Conservation (phyloP, 2,329 filamentous ascomycete species). For the Sporothrix humicola region DNA sequence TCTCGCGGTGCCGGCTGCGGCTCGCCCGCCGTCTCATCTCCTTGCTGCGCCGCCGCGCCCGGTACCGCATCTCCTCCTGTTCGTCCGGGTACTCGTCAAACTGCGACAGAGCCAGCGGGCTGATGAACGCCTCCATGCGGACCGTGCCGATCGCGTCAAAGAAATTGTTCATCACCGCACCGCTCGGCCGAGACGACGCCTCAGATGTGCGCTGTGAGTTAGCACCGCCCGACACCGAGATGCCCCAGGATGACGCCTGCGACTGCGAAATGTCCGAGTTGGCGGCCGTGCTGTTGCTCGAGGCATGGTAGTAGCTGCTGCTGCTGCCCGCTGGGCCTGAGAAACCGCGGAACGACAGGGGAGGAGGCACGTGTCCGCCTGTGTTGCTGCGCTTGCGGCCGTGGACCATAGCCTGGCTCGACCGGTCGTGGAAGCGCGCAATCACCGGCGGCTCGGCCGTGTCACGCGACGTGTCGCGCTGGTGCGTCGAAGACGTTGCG, state of each 20-base stretch:
- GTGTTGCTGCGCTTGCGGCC: constrained; percentile 90
- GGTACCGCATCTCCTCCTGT: constrained; percentile 56
- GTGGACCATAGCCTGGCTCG: constrained; percentile 60
- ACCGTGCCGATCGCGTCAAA: constrained; percentile 90
- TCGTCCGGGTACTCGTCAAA: constrained; percentile 57
- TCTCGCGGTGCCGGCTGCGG: constrained; percentile 59
- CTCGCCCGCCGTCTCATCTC: constrained; percentile 59
- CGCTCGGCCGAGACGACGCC: constrained; percentile 56
- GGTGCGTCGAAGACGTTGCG: constrained; percentile 46
- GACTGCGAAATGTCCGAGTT: constrained; percentile 62
- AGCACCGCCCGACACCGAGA: constrained; percentile 33
- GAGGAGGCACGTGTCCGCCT: constrained; percentile 72
- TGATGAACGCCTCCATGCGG: constrained; percentile 96
- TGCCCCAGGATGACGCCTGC: constrained; percentile 52
- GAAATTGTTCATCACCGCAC: constrained; percentile 60
- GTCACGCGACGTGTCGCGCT: constrained; percentile 59
- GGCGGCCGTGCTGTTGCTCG: constrained; percentile 63
- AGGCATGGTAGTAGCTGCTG: constrained; percentile 51
- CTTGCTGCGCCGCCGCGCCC: constrained; percentile 60
- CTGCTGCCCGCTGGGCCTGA: constrained; percentile 58
- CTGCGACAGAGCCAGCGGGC: constrained; percentile 56
- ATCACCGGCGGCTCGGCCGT: constrained; percentile 75
- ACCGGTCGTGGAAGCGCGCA: constrained; percentile 65
- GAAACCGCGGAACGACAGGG: constrained; percentile 79
- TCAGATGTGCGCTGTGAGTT: constrained; percentile 60